Conservation (phyloP, 257 asterid genomes). For the Capsicum pubescens region DNA sequence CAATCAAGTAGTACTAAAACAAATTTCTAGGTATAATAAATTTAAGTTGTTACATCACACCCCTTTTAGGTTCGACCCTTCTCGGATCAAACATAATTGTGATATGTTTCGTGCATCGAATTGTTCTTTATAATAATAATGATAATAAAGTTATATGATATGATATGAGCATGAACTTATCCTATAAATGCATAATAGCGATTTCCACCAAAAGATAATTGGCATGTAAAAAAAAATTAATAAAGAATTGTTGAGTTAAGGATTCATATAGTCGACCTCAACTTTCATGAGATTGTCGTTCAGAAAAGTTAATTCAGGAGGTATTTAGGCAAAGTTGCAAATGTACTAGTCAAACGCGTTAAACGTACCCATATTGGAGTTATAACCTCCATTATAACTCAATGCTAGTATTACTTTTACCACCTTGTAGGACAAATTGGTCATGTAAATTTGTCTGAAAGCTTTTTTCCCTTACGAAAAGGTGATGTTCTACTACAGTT, state of each 20-base stretch:
- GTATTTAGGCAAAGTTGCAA: background rate
- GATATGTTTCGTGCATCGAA: background rate
- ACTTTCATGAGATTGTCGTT: background rate
- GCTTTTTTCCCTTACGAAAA: background rate
- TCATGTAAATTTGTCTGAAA: too few relatives aligned
- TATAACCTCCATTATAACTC: too few relatives aligned
- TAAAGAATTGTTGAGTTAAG: background rate
- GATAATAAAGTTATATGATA: background rate
- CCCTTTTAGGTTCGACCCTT: background rate
- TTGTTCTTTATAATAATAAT: background rate
- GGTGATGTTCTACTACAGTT: background rate
- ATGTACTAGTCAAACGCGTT: background rate
- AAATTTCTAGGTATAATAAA: background rate
- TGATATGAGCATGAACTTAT: background rate
- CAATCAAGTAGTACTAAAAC: background rate
- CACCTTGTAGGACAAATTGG: background rate
- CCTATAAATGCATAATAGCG: too few relatives aligned
- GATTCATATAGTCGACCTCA: background rate
- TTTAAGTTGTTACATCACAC: background rate
- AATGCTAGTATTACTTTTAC: background rate
- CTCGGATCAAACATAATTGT: background rate
- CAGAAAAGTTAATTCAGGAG: background rate
- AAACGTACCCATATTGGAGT: background rate
- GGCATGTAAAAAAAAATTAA: background rate
- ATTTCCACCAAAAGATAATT: background rate